These are phyloP conservation scores for Parsonsia alboflavescens DNA, from an alignment of 257 asterid species.

Conservation along the genomic window DNA sequence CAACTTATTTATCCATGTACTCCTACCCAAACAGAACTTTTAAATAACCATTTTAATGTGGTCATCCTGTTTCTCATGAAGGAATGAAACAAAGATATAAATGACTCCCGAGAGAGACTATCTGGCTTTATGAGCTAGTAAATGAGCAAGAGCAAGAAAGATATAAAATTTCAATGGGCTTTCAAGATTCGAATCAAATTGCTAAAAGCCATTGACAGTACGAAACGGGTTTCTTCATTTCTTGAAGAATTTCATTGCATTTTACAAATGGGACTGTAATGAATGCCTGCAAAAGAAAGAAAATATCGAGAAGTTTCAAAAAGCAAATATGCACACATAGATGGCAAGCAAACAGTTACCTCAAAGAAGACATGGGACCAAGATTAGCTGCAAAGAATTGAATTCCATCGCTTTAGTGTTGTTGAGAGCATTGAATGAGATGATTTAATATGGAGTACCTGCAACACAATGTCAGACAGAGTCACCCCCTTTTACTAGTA, in stretches of 20 bases:
- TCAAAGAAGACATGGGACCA: constrained; percentile 32
- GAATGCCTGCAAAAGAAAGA: neutral
- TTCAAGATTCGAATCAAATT: constrained; percentile 1
- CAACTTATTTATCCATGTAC: constrained; percentile 15
- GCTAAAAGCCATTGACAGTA: neutral
- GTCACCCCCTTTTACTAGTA: constrained; percentile 13
- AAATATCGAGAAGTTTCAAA: neutral
- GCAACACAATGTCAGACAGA: constrained; percentile 26
- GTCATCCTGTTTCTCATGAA: constrained; percentile 5
- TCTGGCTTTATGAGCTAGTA: neutral
- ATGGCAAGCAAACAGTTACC: constrained; percentile 18
- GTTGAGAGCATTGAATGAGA: constrained; percentile 49
- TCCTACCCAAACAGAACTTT: constrained; percentile 5
- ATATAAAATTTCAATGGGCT: neutral
- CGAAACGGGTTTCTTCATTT: neutral
- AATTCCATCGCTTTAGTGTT: constrained; percentile 31
- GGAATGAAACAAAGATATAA: constrained; percentile 12
- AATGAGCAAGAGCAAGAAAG: neutral
- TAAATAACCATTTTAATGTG: neutral
- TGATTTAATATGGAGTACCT: constrained; percentile 17
- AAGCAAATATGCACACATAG: constrained; percentile 2
- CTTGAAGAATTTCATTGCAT: neutral
- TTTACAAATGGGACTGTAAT: neutral
- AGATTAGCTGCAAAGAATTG: constrained; percentile 26
- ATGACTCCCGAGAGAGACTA: constrained; percentile 4